phyloP scores from a whole-genome alignment of 2,329 filamentous ascomycete species.

The Eurotiales sp. region DNA sequence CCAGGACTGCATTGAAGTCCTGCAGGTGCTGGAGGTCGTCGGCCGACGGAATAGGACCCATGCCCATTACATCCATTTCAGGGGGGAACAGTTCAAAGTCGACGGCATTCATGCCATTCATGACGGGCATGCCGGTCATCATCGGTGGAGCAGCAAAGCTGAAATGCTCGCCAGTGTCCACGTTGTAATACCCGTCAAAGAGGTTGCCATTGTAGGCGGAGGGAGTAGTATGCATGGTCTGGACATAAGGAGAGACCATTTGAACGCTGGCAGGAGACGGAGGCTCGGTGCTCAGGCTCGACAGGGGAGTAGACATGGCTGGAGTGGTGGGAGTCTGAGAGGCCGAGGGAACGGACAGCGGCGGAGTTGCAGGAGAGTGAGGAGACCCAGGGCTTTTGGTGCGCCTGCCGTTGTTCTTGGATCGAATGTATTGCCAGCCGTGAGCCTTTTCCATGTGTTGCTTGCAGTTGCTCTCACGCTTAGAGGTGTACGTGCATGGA shows the following conservation, averaged over 20 bases:
- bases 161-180: conserved; percentile 5
- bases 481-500: conserved; percentile 88
- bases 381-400: conserved; percentile 7
- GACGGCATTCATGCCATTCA: neutral
- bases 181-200: conserved; percentile 7
- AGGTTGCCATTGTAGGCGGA: conserved; percentile 8
- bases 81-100: conserved; percentile 14
- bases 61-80: conserved; percentile 6
- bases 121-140: conserved; percentile 5
- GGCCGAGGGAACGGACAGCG: conserved; percentile 7
- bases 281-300: conserved; percentile 13
- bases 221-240: neutral
- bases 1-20: conserved; percentile 6
- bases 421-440: conserved; percentile 83
- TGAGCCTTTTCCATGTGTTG: conserved; percentile 99
- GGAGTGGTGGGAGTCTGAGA: conserved; percentile 12
- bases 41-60: conserved; percentile 4
- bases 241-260: conserved; percentile 12
- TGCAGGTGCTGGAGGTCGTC: conserved; percentile 6
- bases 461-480: conserved; percentile 94
- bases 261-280: conserved; percentile 12
- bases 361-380: too few relatives aligned
- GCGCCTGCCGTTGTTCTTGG: conserved; percentile 83
- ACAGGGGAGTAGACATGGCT: conserved; percentile 14
- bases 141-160: conserved; percentile 12